Conservation (phyloP, 257 asterid species). For the Eustoma russellianum region DNA sequence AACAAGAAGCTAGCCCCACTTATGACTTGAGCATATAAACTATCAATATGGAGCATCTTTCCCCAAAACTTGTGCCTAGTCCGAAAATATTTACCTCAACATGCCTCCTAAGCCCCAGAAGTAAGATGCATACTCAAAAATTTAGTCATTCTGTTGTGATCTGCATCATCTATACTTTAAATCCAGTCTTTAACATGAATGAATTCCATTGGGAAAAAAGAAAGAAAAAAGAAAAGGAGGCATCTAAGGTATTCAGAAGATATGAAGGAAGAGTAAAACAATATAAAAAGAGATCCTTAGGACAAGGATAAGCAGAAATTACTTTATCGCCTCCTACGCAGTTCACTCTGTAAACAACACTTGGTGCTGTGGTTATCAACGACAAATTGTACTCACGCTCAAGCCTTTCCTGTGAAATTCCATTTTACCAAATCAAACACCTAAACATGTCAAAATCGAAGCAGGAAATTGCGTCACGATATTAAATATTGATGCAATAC, state of each 20-base stretch:
- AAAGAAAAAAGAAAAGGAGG: too few relatives aligned
- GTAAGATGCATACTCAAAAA: too few relatives aligned
- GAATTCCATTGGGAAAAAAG: neutral
- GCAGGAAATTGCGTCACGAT: slow-evolving; percentile 9
- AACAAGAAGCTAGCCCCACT: too few relatives aligned
- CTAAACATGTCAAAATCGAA: slow-evolving; percentile 14
- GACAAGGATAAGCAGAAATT: slow-evolving; percentile 44
- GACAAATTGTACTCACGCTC: slow-evolving; percentile 94
- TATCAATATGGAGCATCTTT: too few relatives aligned
- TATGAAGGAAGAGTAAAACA: neutral
- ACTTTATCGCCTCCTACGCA: slow-evolving; percentile 71
- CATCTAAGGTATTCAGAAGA: neutral
- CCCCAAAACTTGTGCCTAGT: too few relatives aligned
- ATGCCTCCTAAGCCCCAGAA: too few relatives aligned
- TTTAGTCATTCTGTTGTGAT: too few relatives aligned
- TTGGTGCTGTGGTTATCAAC: slow-evolving; percentile 91
- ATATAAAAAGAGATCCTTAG: slow-evolving; percentile 8
- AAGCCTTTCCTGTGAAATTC: slow-evolving; percentile 77
- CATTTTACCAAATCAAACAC: neutral
- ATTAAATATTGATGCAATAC: slow-evolving; percentile 7
- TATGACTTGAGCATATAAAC: too few relatives aligned
- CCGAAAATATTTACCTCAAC: too few relatives aligned
- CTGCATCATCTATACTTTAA: too few relatives aligned
- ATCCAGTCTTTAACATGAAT: too few relatives aligned
- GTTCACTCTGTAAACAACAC: slow-evolving; percentile 87